These are phyloP conservation scores for Butyriboletus regius DNA, from an alignment of 1,284 basidiomycete species.

Conservation along the genomic window DNA sequence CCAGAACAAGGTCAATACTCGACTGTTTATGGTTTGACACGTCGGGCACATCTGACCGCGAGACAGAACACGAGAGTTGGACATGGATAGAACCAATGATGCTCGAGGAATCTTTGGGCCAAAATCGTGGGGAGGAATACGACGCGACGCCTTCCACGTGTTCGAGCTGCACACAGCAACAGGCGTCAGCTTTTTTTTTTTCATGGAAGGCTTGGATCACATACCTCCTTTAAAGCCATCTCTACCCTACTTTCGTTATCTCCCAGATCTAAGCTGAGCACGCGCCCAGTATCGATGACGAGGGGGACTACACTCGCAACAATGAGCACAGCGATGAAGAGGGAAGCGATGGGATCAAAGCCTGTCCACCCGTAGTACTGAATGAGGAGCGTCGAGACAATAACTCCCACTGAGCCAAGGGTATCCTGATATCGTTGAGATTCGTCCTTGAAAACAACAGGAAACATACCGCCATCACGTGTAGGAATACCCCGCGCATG, in stretches of 20 bases:
- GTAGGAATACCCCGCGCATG: conserved; percentile 98
- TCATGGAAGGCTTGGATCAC: neutral
- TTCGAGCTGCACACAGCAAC: conserved; percentile 40
- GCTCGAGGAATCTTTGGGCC: conserved; percentile 86
- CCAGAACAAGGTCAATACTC: conserved; percentile 63
- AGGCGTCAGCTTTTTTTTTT: conserved; percentile 23
- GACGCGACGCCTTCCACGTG: conserved; percentile 72
- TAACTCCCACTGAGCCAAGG: conserved; percentile 93
- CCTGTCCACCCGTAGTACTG: conserved; percentile 99
- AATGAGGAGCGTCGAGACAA: conserved; percentile 92
- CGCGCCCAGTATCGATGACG: conserved; percentile 85
- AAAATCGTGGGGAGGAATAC: conserved; percentile 80
- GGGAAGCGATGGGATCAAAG: conserved; percentile 94
- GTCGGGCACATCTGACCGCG: conserved; percentile 41
- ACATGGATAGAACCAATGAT: conserved; percentile 88
- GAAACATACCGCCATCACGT: conserved; percentile 73
- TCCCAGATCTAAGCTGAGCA: conserved; percentile 81
- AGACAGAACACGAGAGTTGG: conserved; percentile 52
- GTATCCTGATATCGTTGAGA: conserved; percentile 54
- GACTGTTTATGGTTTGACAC: conserved; percentile 47
- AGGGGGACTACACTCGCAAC: conserved; percentile 92
- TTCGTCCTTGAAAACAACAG: conserved; percentile 7
- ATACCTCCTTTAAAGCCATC: conserved; percentile 70
- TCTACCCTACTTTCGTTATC: conserved; percentile 62
- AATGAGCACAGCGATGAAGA: conserved; percentile 94